A percentile compares a stretch with the other conserved stretches of the same genome.
phyloP scores from a whole-genome alignment of 345 rosid genomes.

The Eucalyptus paniculata region DNA sequence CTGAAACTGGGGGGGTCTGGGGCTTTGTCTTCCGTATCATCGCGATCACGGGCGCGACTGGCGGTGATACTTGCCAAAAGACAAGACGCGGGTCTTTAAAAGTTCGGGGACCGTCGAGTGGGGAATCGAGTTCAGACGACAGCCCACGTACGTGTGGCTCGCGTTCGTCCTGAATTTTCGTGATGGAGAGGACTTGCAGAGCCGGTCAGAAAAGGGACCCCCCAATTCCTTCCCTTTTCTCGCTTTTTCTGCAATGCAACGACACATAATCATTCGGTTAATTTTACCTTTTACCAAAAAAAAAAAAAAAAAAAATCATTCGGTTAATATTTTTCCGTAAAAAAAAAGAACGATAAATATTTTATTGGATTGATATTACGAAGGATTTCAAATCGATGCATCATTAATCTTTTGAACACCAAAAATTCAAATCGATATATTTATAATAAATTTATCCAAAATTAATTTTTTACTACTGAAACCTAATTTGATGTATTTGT shows the following conservation, averaged over 20 bases:
- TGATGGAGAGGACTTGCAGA: background rate
- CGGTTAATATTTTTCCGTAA: too few relatives aligned
- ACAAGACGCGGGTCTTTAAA: background rate
- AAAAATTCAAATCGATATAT: too few relatives aligned
- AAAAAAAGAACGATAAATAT: fast-evolving
- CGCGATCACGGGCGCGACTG: background rate
- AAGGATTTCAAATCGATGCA: fast-evolving
- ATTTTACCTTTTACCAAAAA: too few relatives aligned
- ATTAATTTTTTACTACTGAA: too few relatives aligned
- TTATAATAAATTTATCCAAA: too few relatives aligned
- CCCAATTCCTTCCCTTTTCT: background rate
- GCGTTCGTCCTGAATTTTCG: background rate
- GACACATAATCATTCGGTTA: too few relatives aligned
- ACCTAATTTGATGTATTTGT: background rate
- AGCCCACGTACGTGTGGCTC: background rate
- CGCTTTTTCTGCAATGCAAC: too few relatives aligned
- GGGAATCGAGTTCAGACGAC: background rate
- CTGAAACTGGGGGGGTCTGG: background rate
- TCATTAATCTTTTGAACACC: fast-evolving
- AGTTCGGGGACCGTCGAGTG: background rate
- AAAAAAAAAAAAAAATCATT: too few relatives aligned
- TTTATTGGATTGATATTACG: too few relatives aligned
- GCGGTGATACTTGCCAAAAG: background rate
- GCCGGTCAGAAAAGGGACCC: background rate
- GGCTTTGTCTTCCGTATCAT: background rate